Conservation (phyloP, 73 alveolate genomes). For the Loxodes magnus region DNA sequence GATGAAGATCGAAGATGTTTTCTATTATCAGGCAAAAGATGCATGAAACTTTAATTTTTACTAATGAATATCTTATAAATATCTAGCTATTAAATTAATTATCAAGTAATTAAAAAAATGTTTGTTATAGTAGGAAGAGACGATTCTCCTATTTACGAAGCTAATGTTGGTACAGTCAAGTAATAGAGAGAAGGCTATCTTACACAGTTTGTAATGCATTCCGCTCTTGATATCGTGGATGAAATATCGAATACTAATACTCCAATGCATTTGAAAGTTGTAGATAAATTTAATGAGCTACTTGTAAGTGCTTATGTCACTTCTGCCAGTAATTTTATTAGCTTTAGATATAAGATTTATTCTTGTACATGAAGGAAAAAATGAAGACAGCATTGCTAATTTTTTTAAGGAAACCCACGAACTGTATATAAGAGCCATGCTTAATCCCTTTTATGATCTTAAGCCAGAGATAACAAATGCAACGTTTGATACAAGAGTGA, state of each 20-base stretch:
- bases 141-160: constrained; percentile 13
- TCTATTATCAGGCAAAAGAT: constrained; percentile 10
- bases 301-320: constrained; percentile 11
- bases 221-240: constrained; percentile 14
- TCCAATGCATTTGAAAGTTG: constrained; percentile 3
- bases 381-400: constrained; percentile 7
- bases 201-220: constrained; percentile 10
- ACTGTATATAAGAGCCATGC: constrained; percentile 7
- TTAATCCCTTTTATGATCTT: constrained; percentile 10
- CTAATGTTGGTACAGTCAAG: constrained; percentile 12
- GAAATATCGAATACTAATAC: constrained; percentile 1
- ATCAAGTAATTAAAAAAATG: constrained; percentile 7
- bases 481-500: constrained; percentile 9
- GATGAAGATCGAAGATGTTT: constrained; percentile 21
- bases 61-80: too few relatives aligned
- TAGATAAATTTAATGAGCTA: constrained; percentile 9
- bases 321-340: too few relatives aligned
- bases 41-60: too few relatives aligned
- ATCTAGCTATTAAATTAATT: too few relatives aligned
- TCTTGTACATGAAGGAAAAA: constrained; percentile 4
- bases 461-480: background rate
- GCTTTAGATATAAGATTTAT: constrained; percentile 10
- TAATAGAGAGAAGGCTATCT: constrained; percentile 9
- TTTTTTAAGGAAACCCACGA: constrained; percentile 13
- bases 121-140: constrained; percentile 8